Base-by-base conservation (phyloP, 768 basidiomycete genomes). In the Plicaturopsis crispa region DNA sequence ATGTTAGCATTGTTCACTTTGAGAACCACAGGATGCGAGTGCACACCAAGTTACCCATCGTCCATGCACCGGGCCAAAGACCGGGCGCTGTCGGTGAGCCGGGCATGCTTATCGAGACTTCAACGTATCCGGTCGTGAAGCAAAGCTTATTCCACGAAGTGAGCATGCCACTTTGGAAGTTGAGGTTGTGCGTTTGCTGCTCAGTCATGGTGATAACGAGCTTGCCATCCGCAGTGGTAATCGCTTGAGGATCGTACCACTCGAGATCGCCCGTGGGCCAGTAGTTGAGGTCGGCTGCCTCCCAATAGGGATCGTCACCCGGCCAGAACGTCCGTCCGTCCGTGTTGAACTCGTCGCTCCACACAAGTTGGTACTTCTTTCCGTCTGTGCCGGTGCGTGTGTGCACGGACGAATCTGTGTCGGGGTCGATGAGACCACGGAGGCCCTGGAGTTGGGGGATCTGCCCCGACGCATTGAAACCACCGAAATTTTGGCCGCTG, bases 61-160 rank as follows among this genome's bases (percentile, higher is more conserved):
- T n/a, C n/a, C n/a, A 61, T 69, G 28, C 58, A 70, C 80, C 91
- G 39, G 94, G 92, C 93, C 91, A 96, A 43, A 87, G 68, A 5
- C 91, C 91, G 8, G 82, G 73, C 12, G 70, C 66, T 28, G 51
- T 46, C 1, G 72, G 63, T 8, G 64, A 57, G 4, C 86, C 88
- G 13, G 88, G 86, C 48, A 89, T 55, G 53, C 83, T 86, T 14
- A 89, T 49, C n/a, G 69, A 73, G 3, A 83, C 76, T 61, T 96
- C 96, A 40, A 97, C 66, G 53, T 92, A 91, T 2, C 89, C 91
- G 0, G 89, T 90, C 12, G 80, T 93, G 62, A 92, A 96, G 62
- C 93, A 98, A 39, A 96, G 61, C 61, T 96, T 89, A 62, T 96
- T 94, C 92, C 93, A 96, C 10, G 80, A 73, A 48, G 84, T 79